These are phyloP conservation scores for Beta corolliflora DNA, from an alignment of 179 eudicot species.

Conservation along the genomic window DNA sequence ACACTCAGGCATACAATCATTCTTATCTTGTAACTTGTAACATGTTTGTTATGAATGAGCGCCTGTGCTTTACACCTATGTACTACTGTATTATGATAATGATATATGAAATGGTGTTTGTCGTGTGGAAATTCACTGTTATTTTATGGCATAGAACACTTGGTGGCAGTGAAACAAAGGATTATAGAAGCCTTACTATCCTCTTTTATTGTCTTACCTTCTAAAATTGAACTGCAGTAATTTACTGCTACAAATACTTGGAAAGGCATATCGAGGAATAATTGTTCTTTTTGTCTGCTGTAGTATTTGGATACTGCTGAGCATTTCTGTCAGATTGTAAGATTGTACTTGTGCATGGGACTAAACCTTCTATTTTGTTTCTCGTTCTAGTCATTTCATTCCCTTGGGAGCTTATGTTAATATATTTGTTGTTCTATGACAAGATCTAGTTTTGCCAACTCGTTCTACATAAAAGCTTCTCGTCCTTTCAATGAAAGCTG, in stretches of 20 bases:
- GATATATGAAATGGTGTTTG: conserved; percentile 25
- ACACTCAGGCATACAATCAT: conserved; percentile 14
- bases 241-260: not conserved
- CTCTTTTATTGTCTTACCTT: not conserved
- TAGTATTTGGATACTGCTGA: not conserved
- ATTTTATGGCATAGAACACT: not conserved
- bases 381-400: not conserved
- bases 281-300: not conserved
- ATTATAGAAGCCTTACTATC: not conserved
- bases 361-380: too few species aligned
- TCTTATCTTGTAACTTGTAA: conserved; percentile 23
- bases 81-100: conserved; percentile 24
- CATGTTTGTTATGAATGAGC: conserved; percentile 22
- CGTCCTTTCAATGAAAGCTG: not conserved
- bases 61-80: conserved; percentile 20
- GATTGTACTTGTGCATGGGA: not conserved
- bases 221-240: not conserved
- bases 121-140: conserved; percentile 3
- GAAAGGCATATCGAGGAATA: not conserved
- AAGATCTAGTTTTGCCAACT: too few species aligned
- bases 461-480: not conserved
- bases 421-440: not conserved
- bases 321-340: not conserved
- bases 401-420: not conserved
- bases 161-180: not conserved